These are phyloP conservation scores for Venturia effusa DNA, from an alignment of 2,329 filamentous ascomycete species.

Conservation along the genomic window DNA sequence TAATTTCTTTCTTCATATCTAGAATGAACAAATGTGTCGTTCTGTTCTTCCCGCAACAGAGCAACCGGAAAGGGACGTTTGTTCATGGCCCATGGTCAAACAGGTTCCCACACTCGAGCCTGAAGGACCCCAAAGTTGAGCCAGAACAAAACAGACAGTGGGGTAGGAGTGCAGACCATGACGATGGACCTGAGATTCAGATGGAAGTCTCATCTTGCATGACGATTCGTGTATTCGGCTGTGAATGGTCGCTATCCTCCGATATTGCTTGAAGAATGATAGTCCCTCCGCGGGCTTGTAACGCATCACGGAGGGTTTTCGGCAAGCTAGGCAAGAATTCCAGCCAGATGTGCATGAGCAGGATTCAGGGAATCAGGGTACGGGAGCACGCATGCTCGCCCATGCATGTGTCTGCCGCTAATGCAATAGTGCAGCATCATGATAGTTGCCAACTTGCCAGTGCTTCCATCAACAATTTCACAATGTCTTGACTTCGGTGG, in stretches of 20 bases:
- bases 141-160: background rate
- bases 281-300: background rate
- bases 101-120: conserved; percentile 1
- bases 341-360: background rate
- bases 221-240: background rate
- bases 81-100: background rate
- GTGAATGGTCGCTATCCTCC: background rate
- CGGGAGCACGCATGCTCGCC: background rate
- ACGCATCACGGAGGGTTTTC: background rate
- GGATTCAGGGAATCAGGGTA: background rate
- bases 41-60: background rate
- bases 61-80: background rate
- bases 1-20: background rate
- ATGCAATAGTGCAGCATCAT: conserved; percentile 7
- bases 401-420: background rate
- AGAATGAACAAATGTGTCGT: background rate
- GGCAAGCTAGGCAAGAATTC: background rate
- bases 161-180: background rate
- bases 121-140: background rate
- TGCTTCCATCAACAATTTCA: conserved; percentile 3
- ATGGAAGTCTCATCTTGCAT: background rate
- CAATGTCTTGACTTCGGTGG: background rate
- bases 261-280: background rate
- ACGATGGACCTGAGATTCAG: background rate
- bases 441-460: too few relatives aligned